phyloP scores from a whole-genome alignment of 768 basidiomycete species.

The Kwoniella mangroviensis region DNA sequence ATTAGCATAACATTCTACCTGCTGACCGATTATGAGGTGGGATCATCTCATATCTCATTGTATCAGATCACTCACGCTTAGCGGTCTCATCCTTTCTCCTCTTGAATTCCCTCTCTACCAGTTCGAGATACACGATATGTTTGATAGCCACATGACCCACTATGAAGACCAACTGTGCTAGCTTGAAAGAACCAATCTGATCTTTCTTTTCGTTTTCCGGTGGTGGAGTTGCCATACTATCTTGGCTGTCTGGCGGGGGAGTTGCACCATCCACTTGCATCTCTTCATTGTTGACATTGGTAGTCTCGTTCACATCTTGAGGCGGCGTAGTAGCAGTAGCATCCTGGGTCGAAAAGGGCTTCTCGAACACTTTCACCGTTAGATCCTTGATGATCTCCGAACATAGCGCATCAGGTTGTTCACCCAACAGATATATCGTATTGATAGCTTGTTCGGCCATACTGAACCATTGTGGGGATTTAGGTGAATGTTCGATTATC shows the following conservation, averaged over 20 bases:
- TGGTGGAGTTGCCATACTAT: not conserved
- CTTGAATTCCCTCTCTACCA: slow-evolving; percentile 95
- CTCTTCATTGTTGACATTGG: not conserved
- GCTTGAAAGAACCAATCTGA: slow-evolving; percentile 76
- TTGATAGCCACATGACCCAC: slow-evolving; percentile 98
- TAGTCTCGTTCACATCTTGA: slow-evolving; percentile 10
- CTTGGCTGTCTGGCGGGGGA: slow-evolving; percentile 7
- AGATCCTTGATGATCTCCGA: slow-evolving; percentile 79
- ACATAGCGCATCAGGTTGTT: slow-evolving; percentile 87
- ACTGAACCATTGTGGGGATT: slow-evolving; percentile 92
- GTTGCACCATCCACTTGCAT: slow-evolving; percentile 25
- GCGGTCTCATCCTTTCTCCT: slow-evolving; percentile 89
- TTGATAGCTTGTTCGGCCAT: slow-evolving; percentile 97
- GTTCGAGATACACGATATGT: slow-evolving; percentile 93
- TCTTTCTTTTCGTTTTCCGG: slow-evolving; percentile 21
- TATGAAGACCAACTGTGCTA: slow-evolving; percentile 91
- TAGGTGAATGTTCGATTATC: slow-evolving; percentile 76
- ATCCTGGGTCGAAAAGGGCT: slow-evolving; percentile 3
- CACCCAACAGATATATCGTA: slow-evolving; percentile 90
- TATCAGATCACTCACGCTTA: slow-evolving; percentile 63
- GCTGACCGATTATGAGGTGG: too few relatives aligned
- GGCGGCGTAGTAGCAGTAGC: slow-evolving; percentile 2
- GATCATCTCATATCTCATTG: too few relatives aligned
- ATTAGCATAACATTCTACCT: not conserved
- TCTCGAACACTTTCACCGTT: slow-evolving; percentile 71